Evolutionary conservation across 2,329 filamentous ascomycete species (phyloP), one percentile per base, ranked within the genome.

Genomic region (Cladophialophora immunda): DNA sequence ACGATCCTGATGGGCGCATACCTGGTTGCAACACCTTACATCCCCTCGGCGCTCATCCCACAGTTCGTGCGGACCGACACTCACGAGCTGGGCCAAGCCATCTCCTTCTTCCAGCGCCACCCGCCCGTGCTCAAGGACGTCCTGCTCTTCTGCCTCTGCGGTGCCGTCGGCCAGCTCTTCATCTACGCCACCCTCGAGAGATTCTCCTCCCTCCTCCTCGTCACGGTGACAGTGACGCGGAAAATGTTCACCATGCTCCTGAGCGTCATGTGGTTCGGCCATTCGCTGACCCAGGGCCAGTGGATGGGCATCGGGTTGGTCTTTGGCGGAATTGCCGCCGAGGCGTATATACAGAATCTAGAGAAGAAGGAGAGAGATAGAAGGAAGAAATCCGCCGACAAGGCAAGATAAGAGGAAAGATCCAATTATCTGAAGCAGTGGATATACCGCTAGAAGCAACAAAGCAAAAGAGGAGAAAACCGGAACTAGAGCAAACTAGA

Each of bases 181-280:
- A 98, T 99, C 73, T 97, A 97, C 84, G 94, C 97, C 81, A 98
- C 95, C 0, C 86, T 99, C 5, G 91, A 93, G 15, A 92, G 92
- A 58, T 99, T 98, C 81, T 95, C 92, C 9, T 95, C 91, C 9
- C 87, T 99, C 57, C 86, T 98, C 59, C 88, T 99, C 58, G 94
- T 98, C 52, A 98, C 95, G 4, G 94, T 99, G 2, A 99, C 93
- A 1, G 95, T 99, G 54, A 99, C 95, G 54, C 87, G 95, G 76
- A 99, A 99, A 83, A 99, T 99, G 95, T 87, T 98, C 78, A 98
- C 94, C 72, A 99, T 99, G 95, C 92, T 98, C 67, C 85, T 98
- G 59, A 97, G 93, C 62, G 95, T 99, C 30, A 84, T 98, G 68
- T 93, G 93, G 81, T 99, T 98, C 78, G 95, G 95, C 30, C 95